Percentiles rank a stretch among this genome's conserved stretches.
These are phyloP conservation scores for Salix udensis DNA, from an alignment of 345 rosid species.

Conservation along the genomic window DNA sequence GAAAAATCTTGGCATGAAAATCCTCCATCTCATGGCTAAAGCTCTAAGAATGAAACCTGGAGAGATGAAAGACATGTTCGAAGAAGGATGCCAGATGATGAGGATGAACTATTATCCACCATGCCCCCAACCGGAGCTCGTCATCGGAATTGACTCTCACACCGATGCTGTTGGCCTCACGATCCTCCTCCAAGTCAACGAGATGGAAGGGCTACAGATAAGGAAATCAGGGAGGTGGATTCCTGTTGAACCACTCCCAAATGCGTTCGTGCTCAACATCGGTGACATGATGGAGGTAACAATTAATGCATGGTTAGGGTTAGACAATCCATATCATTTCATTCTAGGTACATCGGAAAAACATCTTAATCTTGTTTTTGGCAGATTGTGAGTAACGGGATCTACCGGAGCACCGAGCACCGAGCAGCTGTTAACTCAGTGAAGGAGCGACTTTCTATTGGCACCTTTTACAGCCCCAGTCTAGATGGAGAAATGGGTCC, in stretches of 20 bases:
- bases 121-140: slow-evolving; percentile 23
- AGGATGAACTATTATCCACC: slow-evolving; percentile 26
- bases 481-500: slow-evolving; percentile 11
- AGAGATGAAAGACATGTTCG: slow-evolving; percentile 13
- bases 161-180: slow-evolving; percentile 15
- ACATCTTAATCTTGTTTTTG: background rate
- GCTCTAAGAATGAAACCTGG: slow-evolving; percentile 10
- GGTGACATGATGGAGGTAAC: slow-evolving; percentile 17
- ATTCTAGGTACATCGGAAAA: background rate
- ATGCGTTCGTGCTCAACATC: slow-evolving; percentile 20
- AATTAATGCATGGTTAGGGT: background rate
- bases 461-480: slow-evolving; percentile 8
- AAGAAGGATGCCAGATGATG: slow-evolving; percentile 14
- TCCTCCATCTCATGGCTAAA: slow-evolving; percentile 8
- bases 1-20: slow-evolving; percentile 13
- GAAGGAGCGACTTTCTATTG: slow-evolving; percentile 14
- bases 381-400: slow-evolving; percentile 15
- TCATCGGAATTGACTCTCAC: slow-evolving; percentile 18
- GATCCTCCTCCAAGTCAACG: slow-evolving; percentile 16
- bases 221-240: slow-evolving; percentile 12
- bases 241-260: slow-evolving; percentile 13
- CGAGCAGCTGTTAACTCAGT: slow-evolving; percentile 1
- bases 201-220: slow-evolving; percentile 4
- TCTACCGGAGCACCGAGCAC: slow-evolving; percentile 16
- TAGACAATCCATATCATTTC: background rate